Conservation (phyloP, 345 rosid species). For the Populus ilicifolia region DNA sequence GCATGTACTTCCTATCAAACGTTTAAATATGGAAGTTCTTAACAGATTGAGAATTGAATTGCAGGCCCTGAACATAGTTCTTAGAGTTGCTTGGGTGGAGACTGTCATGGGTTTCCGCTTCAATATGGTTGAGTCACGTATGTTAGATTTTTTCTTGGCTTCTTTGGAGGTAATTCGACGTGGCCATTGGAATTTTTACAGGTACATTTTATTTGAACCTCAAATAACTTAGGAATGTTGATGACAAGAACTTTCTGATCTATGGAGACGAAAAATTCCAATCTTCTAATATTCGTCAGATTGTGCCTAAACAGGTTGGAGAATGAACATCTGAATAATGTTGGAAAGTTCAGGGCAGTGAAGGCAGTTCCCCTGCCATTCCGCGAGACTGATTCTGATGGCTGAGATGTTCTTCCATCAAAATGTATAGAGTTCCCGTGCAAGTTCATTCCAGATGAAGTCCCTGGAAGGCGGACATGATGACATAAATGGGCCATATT, state of each 20-base stretch:
- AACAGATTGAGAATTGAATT: slow-evolving; percentile 6
- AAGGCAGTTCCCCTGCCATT: slow-evolving; percentile 86
- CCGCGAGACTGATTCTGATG: slow-evolving; percentile 62
- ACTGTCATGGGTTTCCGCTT: slow-evolving; percentile 58
- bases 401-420: slow-evolving; percentile 18
- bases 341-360: slow-evolving; percentile 81
- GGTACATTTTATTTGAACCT: slow-evolving; percentile 38
- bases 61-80: slow-evolving; percentile 68
- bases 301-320: slow-evolving; percentile 54
- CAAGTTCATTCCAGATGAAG: background rate
- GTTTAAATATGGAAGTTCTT: background rate
- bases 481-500: background rate
- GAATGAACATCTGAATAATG: slow-evolving; percentile 87
- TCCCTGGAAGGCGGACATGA: background rate
- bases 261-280: background rate
- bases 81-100: slow-evolving; percentile 85
- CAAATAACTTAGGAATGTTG: background rate
- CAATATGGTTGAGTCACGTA: slow-evolving; percentile 44
- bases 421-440: background rate
- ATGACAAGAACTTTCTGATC: background rate
- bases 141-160: slow-evolving; percentile 83
- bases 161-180: slow-evolving; percentile 82
- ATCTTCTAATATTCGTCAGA: background rate
- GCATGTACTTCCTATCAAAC: background rate
- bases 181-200: slow-evolving; percentile 98